These are phyloP conservation scores for Myochromella boudieri DNA, from an alignment of 768 basidiomycete genomes.

Conservation along the genomic window DNA sequence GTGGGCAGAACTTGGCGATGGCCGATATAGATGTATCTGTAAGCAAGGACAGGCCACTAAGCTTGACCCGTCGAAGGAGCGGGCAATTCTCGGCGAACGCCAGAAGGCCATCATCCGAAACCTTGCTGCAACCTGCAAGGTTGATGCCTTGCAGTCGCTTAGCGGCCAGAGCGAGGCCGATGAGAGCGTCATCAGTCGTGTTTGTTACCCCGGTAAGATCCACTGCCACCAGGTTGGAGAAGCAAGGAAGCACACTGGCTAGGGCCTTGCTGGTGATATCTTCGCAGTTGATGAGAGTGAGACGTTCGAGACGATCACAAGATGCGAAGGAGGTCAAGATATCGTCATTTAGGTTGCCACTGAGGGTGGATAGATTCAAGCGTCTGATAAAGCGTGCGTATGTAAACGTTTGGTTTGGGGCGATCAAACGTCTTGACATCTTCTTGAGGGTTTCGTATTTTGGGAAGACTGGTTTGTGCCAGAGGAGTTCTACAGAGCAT, in stretches of 20 bases:
- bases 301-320: slow-evolving; percentile 83
- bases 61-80: slow-evolving; percentile 85
- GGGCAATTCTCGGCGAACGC: slow-evolving; percentile 76
- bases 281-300: slow-evolving; percentile 82
- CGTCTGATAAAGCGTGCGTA: slow-evolving; percentile 89
- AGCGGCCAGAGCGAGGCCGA: slow-evolving; percentile 68
- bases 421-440: slow-evolving; percentile 71
- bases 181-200: slow-evolving; percentile 70
- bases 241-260: slow-evolving; percentile 60
- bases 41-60: slow-evolving; percentile 72
- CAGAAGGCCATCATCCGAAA: slow-evolving; percentile 76
- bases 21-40: slow-evolving; percentile 77
- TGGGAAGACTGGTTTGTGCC: slow-evolving; percentile 85
- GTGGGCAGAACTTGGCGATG: slow-evolving; percentile 75
- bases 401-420: slow-evolving; percentile 73
- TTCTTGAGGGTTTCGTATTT: slow-evolving; percentile 69
- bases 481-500: slow-evolving; percentile 91
- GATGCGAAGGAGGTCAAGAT: slow-evolving; percentile 67
- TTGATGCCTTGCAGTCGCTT: slow-evolving; percentile 90
- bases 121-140: slow-evolving; percentile 75
- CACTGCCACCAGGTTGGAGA: slow-evolving; percentile 80
- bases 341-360: slow-evolving; percentile 68
- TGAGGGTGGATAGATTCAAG: slow-evolving; percentile 82
- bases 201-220: slow-evolving; percentile 76
- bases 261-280: slow-evolving; percentile 66